Evolutionary conservation across 2,329 filamentous ascomycete species (phyloP).

Genomic region (Diplodia scrobiculata): DNA sequence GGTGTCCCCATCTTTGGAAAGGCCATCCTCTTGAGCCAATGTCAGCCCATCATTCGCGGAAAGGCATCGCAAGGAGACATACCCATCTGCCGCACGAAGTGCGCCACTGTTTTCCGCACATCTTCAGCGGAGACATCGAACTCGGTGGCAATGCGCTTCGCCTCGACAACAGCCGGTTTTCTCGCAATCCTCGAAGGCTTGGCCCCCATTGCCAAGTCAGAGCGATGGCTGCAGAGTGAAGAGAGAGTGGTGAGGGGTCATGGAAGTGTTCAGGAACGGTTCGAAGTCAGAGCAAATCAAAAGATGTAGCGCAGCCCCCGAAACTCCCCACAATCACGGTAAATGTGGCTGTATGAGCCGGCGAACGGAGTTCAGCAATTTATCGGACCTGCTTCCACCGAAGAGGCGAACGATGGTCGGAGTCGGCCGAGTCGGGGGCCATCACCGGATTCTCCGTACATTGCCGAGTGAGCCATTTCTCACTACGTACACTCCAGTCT

Average conservation of each 20-base stretch:
- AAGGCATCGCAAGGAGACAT: neutral
- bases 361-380: neutral
- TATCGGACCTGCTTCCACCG: conserved; percentile 12
- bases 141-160: conserved; percentile 18
- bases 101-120: conserved; percentile 9
- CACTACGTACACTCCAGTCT: neutral
- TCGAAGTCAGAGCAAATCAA: neutral
- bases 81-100: conserved; percentile 26
- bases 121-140: conserved; percentile 17
- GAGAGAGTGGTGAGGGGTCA: neutral
- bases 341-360: neutral
- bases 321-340: neutral
- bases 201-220: conserved; percentile 18
- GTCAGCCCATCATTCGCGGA: neutral
- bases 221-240: neutral
- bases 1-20: conserved; percentile 23
- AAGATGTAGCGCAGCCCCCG: neutral
- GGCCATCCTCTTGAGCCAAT: conserved; percentile 9
- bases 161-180: conserved; percentile 18
- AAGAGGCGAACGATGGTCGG: neutral
- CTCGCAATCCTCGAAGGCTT: conserved; percentile 22
- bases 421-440: conserved; percentile 4
- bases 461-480: conserved; percentile 5
- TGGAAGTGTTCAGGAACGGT: neutral
- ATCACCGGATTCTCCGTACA: conserved; percentile 14